A percentile compares a stretch with the other conserved stretches of the same genome.
These are phyloP conservation scores for Sugiyamaella japonica DNA, from an alignment of 1,139 yeast genomes.

Conservation along the genomic window DNA sequence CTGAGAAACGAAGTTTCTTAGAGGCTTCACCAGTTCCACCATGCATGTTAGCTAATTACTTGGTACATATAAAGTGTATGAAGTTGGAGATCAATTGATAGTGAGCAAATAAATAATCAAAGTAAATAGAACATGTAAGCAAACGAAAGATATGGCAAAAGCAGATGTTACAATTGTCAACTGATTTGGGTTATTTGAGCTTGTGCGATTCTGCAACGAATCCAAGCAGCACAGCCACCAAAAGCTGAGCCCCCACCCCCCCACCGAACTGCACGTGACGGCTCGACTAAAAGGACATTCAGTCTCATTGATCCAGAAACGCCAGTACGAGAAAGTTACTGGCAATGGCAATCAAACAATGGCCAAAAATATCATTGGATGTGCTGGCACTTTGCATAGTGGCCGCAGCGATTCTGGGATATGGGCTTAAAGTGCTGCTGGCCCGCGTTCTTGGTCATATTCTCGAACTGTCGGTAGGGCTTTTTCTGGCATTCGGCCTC, in stretches of 20 bases:
- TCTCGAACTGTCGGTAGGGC: slow-evolving; percentile 28
- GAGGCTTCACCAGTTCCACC: neutral
- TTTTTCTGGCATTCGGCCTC: slow-evolving; percentile 25
- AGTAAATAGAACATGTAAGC: no score
- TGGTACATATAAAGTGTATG: neutral
- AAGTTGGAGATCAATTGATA: no score
- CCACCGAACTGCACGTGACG: neutral
- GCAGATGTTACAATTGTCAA: no score
- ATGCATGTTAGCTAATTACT: neutral
- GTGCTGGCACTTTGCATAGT: slow-evolving; percentile 25
- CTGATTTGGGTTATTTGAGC: no score
- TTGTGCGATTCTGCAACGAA: no score
- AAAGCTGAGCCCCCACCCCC: no score
- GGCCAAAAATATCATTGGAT: slow-evolving; percentile 23
- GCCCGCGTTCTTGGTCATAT: slow-evolving; percentile 27
- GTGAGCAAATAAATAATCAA: no score
- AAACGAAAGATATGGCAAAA: no score
- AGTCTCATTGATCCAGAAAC: neutral
- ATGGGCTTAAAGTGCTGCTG: slow-evolving; percentile 26
- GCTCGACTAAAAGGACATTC: neutral
- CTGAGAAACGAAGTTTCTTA: no score
- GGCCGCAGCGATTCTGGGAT: slow-evolving; percentile 26
- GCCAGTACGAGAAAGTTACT: neutral
- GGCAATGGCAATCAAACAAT: slow-evolving; percentile 5
- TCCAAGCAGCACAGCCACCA: no score